phyloP scores from a whole-genome alignment of 2,329 filamentous ascomycete species.

The Esteya vermicola region DNA sequence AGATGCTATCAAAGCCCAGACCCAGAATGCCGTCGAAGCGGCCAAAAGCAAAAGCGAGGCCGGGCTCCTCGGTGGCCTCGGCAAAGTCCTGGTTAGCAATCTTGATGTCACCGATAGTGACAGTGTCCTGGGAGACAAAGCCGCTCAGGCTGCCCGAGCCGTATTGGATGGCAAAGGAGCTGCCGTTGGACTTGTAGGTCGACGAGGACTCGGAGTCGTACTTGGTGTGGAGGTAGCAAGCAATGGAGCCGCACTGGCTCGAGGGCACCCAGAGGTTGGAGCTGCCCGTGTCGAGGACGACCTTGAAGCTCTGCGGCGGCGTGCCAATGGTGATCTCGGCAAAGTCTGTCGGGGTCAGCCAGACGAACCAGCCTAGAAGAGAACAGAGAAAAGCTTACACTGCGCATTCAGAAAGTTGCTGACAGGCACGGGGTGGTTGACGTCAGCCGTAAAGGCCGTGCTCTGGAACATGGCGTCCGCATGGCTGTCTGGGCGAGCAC shows the following conservation, averaged over 20 bases:
- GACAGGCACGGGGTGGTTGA: constrained; percentile 70
- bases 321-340: constrained; percentile 88
- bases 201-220: constrained; percentile 86
- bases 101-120: constrained; percentile 78
- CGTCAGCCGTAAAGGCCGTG: constrained; percentile 49
- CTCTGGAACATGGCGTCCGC: constrained; percentile 69
- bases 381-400: constrained; percentile 49
- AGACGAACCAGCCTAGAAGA: not conserved
- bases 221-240: constrained; percentile 93
- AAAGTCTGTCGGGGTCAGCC: constrained; percentile 52
- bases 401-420: constrained; percentile 98
- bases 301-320: constrained; percentile 92
- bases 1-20: constrained; percentile 87
- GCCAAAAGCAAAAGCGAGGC: constrained; percentile 93
- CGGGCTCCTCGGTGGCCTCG: constrained; percentile 89
- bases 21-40: constrained; percentile 95
- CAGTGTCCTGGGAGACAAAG: constrained; percentile 78
- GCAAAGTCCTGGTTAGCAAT: constrained; percentile 89
- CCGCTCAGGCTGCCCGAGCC: constrained; percentile 89
- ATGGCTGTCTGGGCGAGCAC: constrained; percentile 55
- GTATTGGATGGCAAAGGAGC: constrained; percentile 83
- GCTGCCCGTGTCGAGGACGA: constrained; percentile 94
- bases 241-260: constrained; percentile 79
- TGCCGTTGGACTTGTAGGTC: constrained; percentile 88
- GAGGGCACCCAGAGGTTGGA: constrained; percentile 99